Percentiles rank a stretch among this genome's conserved stretches.
phyloP scores from a whole-genome alignment of 768 basidiomycete species.

The Suillus plorans region DNA sequence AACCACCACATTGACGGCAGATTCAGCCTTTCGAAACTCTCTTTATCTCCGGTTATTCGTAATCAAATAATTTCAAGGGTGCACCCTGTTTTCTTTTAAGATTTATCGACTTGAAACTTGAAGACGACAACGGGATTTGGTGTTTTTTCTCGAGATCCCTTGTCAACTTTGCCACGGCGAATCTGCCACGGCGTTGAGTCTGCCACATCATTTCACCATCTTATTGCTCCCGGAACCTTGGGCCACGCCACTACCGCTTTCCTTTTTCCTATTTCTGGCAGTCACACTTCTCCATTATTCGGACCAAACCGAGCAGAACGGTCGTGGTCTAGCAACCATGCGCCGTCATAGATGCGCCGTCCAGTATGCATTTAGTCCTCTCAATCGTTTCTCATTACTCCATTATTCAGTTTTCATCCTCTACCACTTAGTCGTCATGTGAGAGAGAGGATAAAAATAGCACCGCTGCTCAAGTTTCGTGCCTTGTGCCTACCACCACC shows the following conservation, averaged over 20 bases:
- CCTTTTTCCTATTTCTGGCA: conserved; percentile 26
- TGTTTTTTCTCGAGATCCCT: not conserved
- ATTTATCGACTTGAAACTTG: not conserved
- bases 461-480: not conserved
- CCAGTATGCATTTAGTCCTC: not conserved
- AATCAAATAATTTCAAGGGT: not conserved
- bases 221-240: conserved; percentile 21
- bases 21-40: not conserved
- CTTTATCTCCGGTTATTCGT: not conserved
- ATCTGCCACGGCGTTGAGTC: conserved; percentile 25
- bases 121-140: not conserved
- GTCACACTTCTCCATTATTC: not conserved
- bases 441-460: not conserved
- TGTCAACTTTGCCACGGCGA: conserved; percentile 7
- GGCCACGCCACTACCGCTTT: conserved; percentile 16
- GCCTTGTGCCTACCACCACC: conserved; percentile 2
- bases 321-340: not conserved
- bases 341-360: not conserved
- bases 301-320: not conserved
- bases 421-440: not conserved
- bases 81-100: not conserved
- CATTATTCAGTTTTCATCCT: no score
- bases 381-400: no score
- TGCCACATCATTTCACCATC: conserved; percentile 21
- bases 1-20: not conserved